phyloP scores from a whole-genome alignment of 805 yeast genomes.

The Ogataea polymorpha region DNA sequence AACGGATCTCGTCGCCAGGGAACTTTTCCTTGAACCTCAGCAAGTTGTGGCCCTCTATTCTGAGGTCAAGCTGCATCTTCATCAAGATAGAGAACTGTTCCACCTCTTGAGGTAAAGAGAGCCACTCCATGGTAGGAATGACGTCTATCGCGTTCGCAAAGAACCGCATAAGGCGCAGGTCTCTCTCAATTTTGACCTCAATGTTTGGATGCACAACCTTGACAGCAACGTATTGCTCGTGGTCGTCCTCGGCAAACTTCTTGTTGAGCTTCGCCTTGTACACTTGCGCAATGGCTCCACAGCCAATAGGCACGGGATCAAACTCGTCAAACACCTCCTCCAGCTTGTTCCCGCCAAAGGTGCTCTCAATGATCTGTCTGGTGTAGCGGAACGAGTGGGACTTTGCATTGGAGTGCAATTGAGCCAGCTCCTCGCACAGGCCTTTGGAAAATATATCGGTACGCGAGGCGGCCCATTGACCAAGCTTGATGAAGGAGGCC shows the following conservation, averaged over 20 bases:
- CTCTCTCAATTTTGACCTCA: conserved; percentile 67
- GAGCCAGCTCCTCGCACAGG: conserved; percentile 72
- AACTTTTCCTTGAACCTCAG: conserved; percentile 70
- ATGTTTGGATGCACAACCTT: conserved; percentile 92
- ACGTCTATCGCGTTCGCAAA: conserved; percentile 69
- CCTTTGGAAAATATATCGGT: conserved; percentile 85
- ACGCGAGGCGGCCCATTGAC: conserved; percentile 99
- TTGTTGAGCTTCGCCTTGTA: conserved; percentile 65
- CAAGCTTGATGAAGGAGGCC: conserved; percentile 85
- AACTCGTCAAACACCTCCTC: conserved; percentile 83
- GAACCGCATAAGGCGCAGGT: conserved; percentile 75
- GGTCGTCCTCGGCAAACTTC: conserved; percentile 34
- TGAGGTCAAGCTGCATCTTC: conserved; percentile 82
- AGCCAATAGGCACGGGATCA: conserved; percentile 75
- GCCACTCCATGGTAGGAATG: conserved; percentile 97
- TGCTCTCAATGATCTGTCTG: conserved; percentile 49
- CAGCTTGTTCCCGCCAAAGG: conserved; percentile 52
- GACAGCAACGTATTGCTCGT: conserved; percentile 70
- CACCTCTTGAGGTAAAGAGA: conserved; percentile 91
- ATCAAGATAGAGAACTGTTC: conserved; percentile 81
- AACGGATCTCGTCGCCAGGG: conserved; percentile 57
- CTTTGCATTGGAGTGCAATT: conserved; percentile 78
- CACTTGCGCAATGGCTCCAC: conserved; percentile 99
- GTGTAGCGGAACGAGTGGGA: conserved; percentile 69
- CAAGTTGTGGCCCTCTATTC: conserved; percentile 86